Percentiles rank a stretch among this genome's conserved stretches.
Evolutionary conservation across 345 rosid genomes (phyloP).

Genomic region (Trapa incisa): DNA sequence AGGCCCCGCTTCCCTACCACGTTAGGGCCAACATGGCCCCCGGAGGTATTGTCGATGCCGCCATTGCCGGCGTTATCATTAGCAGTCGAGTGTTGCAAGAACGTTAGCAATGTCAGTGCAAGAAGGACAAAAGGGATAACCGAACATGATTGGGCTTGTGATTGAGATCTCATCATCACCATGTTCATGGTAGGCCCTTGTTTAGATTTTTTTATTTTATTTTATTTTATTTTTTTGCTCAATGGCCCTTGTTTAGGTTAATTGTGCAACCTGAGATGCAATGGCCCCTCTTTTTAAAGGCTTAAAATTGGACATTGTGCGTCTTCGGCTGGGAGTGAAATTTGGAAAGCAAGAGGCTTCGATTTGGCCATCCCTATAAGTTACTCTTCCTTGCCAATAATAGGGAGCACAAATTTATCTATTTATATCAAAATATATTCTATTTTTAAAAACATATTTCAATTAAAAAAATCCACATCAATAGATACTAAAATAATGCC

Average conservation of each 20-base stretch:
- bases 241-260: no score
- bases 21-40: constrained; percentile 1
- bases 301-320: not conserved
- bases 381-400: no score
- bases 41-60: not conserved
- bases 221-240: no score
- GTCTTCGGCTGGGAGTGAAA: not conserved
- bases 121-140: not conserved
- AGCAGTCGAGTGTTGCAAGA: not conserved
- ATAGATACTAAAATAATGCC: no score
- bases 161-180: constrained; percentile 3
- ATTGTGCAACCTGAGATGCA: no score
- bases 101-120: not conserved
- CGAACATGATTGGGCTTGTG: not conserved
- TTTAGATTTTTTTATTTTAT: no score
- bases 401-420: no score
- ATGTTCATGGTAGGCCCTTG: no score
- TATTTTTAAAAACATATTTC: no score
- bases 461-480: no score
- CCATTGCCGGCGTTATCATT: not conserved
- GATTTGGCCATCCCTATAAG: not conserved
- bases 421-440: no score
- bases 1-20: not conserved
- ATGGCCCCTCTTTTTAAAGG: no score
- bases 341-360: not conserved